These are phyloP conservation scores for Senna tora DNA, from an alignment of 306 rosid genomes.

Conservation along the genomic window DNA sequence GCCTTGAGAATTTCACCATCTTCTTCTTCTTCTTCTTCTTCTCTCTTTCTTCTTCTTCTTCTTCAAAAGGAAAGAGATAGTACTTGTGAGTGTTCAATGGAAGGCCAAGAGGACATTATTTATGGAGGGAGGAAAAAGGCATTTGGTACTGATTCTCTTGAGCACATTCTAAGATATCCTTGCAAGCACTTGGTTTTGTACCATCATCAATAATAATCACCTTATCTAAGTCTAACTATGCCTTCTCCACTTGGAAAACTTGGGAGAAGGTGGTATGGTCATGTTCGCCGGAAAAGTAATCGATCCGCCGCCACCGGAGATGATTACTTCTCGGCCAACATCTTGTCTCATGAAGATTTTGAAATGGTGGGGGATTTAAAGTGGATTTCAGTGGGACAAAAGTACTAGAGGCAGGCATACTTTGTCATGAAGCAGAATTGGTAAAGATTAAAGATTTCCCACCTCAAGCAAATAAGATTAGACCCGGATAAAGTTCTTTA, in stretches of 20 bases:
- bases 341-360: constrained; percentile 58
- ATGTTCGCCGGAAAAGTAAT: constrained; percentile 59
- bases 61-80: no score
- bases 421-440: constrained; percentile 31
- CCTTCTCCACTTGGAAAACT: constrained; percentile 71
- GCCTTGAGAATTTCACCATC: constrained; percentile 96
- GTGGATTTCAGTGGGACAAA: constrained; percentile 43
- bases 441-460: constrained; percentile 30
- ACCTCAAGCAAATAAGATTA: constrained; percentile 28
- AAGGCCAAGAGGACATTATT: constrained; percentile 62
- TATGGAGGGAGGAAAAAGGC: constrained; percentile 58
- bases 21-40: constrained; percentile 29
- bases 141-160: constrained; percentile 69
- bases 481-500: no score
- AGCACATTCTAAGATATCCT: constrained; percentile 99
- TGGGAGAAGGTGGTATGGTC: constrained; percentile 32
- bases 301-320: constrained; percentile 48
- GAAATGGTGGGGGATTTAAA: constrained; percentile 59
- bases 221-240: constrained; percentile 67
- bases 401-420: constrained; percentile 25
- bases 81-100: constrained; percentile 58
- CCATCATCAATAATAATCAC: neutral
- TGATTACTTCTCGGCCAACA: constrained; percentile 57
- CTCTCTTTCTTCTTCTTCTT: constrained; percentile 26
- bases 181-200: constrained; percentile 18